These are phyloP conservation scores for Solanum rostratum DNA, from an alignment of 257 asterid species.

Conservation along the genomic window DNA sequence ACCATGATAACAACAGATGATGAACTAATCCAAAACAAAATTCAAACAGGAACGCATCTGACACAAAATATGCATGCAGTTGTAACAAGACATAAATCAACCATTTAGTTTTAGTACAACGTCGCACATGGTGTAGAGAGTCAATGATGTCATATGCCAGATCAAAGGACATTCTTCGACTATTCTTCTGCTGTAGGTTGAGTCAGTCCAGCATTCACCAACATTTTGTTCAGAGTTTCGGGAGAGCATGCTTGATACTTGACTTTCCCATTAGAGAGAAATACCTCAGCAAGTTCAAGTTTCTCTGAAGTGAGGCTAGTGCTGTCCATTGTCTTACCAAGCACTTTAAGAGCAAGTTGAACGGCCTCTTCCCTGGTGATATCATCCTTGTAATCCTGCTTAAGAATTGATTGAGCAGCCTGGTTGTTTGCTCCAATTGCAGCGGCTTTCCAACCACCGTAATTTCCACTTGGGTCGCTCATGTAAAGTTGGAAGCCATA, in stretches of 20 bases:
- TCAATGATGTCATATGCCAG: background rate
- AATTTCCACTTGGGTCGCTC: slow-evolving; percentile 11
- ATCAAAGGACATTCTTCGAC: slow-evolving; percentile 14
- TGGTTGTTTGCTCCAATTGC: slow-evolving; percentile 12
- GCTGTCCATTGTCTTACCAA: slow-evolving; percentile 11
- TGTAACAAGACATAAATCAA: background rate
- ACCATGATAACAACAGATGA: background rate
- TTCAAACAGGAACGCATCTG: background rate
- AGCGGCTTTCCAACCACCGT: slow-evolving; percentile 12
- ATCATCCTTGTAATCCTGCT: slow-evolving; percentile 11
- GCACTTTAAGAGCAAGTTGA: slow-evolving; percentile 9
- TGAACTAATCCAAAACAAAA: background rate
- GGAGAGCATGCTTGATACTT: background rate
- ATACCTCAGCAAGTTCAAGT: slow-evolving; percentile 14
- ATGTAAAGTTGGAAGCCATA: slow-evolving; percentile 10
- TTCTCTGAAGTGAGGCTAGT: slow-evolving; percentile 9
- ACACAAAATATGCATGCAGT: slow-evolving; percentile 1
- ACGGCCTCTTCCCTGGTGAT: slow-evolving; percentile 9
- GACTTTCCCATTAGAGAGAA: background rate
- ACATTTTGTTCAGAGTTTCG: slow-evolving; percentile 1
- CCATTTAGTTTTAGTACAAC: background rate
- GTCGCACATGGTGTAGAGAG: background rate
- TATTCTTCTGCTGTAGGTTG: slow-evolving; percentile 51
- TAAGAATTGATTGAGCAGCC: slow-evolving; percentile 8
- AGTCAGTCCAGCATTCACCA: slow-evolving; percentile 1